Evolutionary conservation across 1,284 basidiomycete genomes (phyloP).

Genomic region (Cryptococcus hybrid): DNA sequence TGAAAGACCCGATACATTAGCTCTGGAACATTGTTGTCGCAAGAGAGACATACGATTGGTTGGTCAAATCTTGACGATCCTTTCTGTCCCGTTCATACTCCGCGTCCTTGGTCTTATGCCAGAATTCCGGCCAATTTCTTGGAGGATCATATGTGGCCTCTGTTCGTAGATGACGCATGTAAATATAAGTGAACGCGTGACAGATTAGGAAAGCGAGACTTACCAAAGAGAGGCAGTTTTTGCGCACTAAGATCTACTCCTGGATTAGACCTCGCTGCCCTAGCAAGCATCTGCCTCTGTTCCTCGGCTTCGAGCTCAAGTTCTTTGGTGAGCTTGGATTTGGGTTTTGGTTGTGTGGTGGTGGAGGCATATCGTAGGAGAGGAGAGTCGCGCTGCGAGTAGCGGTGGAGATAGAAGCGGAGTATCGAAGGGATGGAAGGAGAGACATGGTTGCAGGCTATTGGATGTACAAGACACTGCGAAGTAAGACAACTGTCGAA

Average conservation of each 20-base stretch:
- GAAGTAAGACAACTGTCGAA: too few species aligned
- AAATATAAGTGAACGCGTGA: not conserved
- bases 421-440: too few species aligned
- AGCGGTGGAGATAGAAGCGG: not conserved
- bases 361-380: not conserved
- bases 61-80: constrained; percentile 2
- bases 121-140: not conserved
- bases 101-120: not conserved
- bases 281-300: constrained; percentile 10
- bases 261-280: constrained; percentile 11
- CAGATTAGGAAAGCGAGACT: not conserved
- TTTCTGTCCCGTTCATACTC: constrained; percentile 2
- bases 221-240: constrained; percentile 14
- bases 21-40: not conserved
- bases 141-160: not conserved
- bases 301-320: constrained; percentile 13
- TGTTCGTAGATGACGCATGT: not conserved
- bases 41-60: constrained; percentile 6
- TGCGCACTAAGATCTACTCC: constrained; percentile 8
- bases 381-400: not conserved
- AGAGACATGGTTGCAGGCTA: too few species aligned
- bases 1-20: not conserved
- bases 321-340: constrained; percentile 8
- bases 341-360: not conserved
- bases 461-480: too few species aligned